phyloP scores from a whole-genome alignment of 1,284 basidiomycete species.

The Ustilago xerochloae region DNA sequence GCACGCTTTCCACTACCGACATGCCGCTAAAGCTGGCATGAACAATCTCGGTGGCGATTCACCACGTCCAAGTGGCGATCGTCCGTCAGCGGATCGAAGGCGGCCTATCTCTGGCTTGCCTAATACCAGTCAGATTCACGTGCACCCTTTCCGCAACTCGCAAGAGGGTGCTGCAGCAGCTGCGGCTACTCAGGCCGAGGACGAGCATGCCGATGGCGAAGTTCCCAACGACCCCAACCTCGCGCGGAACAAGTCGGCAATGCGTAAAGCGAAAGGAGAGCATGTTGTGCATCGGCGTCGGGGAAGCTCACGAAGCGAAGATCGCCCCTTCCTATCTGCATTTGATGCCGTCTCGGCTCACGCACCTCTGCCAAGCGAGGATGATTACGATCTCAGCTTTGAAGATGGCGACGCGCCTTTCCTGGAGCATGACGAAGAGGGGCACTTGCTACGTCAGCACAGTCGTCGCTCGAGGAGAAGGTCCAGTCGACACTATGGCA shows the following conservation, averaged over 20 bases:
- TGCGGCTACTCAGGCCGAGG: constrained; percentile 3
- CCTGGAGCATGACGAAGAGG: constrained; percentile 31
- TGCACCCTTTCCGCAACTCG: constrained; percentile 26
- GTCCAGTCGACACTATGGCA: constrained; percentile 25
- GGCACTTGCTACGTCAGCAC: constrained; percentile 7
- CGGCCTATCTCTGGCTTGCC: constrained; percentile 35
- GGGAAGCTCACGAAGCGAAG: constrained; percentile 42
- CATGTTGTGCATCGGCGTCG: constrained; percentile 31
- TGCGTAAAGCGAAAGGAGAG: constrained; percentile 17
- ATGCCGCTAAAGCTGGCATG: constrained; percentile 47
- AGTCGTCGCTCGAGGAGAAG: constrained; percentile 19
- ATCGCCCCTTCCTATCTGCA: constrained; percentile 59
- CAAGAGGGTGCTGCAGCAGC: constrained; percentile 14
- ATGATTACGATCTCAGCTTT: constrained; percentile 47
- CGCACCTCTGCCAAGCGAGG: constrained; percentile 55
- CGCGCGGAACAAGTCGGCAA: constrained; percentile 10
- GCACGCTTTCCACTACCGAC: constrained; percentile 44
- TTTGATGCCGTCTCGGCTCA: constrained; percentile 56
- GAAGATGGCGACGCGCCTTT: constrained; percentile 54
- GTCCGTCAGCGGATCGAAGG: constrained; percentile 8
- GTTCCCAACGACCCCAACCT: constrained; percentile 21
- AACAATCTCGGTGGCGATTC: constrained; percentile 12
- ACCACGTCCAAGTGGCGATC: constrained; percentile 25
- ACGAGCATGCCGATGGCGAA: constrained; percentile 27
- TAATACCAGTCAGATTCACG: constrained; percentile 31